A percentile compares a stretch with the other conserved stretches of the same genome.
These are phyloP conservation scores for Colletotrichum sp. DNA, from an alignment of 2,329 filamentous ascomycete species.

Conservation along the genomic window DNA sequence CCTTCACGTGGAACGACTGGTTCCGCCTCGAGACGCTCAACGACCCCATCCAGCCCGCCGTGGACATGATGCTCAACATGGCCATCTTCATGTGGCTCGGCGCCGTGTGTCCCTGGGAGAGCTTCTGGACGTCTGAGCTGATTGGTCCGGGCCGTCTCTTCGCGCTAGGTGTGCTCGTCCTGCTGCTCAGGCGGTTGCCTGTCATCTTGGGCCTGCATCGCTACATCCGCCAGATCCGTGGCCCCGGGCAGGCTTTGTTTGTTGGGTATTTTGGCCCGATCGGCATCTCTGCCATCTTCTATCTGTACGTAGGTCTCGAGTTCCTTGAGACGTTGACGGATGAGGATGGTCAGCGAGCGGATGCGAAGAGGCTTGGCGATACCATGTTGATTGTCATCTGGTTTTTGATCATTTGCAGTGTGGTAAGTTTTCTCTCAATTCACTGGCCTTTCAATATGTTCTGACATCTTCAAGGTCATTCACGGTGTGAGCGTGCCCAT, in stretches of 20 bases:
- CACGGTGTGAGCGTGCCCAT: neutral
- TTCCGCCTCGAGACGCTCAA: constrained; percentile 88
- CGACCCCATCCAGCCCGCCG: constrained; percentile 88
- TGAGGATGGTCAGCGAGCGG: neutral
- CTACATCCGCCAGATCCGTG: neutral
- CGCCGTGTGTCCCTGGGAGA: constrained; percentile 80
- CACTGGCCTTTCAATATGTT: accelerated
- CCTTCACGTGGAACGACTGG: constrained; percentile 94
- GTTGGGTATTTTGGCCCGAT: neutral
- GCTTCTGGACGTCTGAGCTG: constrained; percentile 49
- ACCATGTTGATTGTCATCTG: neutral
- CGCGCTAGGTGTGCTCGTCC: neutral
- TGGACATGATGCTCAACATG: constrained; percentile 93
- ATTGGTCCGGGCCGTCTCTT: neutral
- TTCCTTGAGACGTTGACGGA: neutral
- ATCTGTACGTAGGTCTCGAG: neutral
- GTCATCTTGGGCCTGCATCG: neutral
- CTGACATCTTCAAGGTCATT: neutral
- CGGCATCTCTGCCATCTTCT: neutral
- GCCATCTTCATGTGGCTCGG: constrained; percentile 91
- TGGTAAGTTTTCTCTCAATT: neutral
- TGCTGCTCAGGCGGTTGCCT: neutral
- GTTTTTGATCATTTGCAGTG: neutral
- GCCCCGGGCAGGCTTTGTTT: neutral
- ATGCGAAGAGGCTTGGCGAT: neutral